Base-by-base conservation (phyloP, 139 green algal genomes). In the Astrephomene gubernaculifera region DNA sequence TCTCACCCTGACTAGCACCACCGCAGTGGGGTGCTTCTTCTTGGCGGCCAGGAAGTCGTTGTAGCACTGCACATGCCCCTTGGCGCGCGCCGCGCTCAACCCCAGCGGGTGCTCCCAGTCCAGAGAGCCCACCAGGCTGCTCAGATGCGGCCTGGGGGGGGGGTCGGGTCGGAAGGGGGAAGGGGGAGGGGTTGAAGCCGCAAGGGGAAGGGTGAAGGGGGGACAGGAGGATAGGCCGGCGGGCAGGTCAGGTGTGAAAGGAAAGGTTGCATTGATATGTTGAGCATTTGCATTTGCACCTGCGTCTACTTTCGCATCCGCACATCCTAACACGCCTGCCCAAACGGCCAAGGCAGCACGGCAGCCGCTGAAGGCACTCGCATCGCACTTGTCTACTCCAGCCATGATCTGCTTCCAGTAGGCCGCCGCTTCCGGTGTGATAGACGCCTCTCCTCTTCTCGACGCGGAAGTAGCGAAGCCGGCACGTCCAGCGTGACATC, bases 1-100 rank as follows among this genome's bases (percentile, higher is more conserved):
- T 3, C 76, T 57, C 60, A 83, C 76, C 76, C 76, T n/a, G 60
- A 83, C 76, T 19, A 83, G 76, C 76, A 83, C 76, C 60, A 83
- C 36, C 27, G 76, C 76, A 7, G 60, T 83, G 57, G 60, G 60
- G 39, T 73, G 60, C 6, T 39, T 44, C 57, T 63, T 61, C 60
- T 83, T 83, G 60, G 76, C 61, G 22, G 39, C 39, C 76, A 83
- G 76, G 76, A 83, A 83, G 29, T 71, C 35, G 39, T 31, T n/a
- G 29, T 83, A 83, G 76, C 76, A 83, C 60, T 72, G 60, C 60
- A 83, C 76, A 0, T 33, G 60, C 4, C 60, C 61, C 19, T 43
- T 31, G 19, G 76, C 76, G 8, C 76, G 60, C n/a, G 1, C 4
- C 21, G 24, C 9, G 6, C 60, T 63, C 22, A 83, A 19, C 1